Percentiles rank a stretch among this genome's conserved stretches.
These are phyloP conservation scores for Ophiostoma populinum DNA, from an alignment of 2,329 filamentous ascomycete species.

Conservation along the genomic window DNA sequence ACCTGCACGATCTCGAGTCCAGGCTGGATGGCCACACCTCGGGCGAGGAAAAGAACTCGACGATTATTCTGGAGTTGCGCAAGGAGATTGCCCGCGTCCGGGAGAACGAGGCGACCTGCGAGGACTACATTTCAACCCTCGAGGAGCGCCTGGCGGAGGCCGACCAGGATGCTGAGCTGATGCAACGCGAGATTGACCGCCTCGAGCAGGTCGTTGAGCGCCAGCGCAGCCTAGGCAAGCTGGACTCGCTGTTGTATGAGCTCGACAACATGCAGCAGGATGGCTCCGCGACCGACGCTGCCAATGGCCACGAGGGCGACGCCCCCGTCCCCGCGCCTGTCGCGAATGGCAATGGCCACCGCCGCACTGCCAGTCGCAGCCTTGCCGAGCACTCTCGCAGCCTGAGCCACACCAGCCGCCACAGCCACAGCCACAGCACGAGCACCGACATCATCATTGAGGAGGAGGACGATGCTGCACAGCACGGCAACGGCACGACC, in stretches of 20 bases:
- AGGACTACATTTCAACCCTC: constrained; percentile 93
- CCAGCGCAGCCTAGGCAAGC: constrained; percentile 82
- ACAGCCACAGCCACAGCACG: constrained; percentile 25
- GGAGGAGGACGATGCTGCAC: constrained; percentile 24
- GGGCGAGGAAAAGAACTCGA: constrained; percentile 82
- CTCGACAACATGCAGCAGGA: constrained; percentile 58
- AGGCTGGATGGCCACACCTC: constrained; percentile 81
- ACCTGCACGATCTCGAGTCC: constrained; percentile 77
- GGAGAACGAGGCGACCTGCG: constrained; percentile 77
- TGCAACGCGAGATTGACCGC: constrained; percentile 91
- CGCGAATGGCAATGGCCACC: constrained; percentile 25
- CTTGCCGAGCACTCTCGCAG: constrained; percentile 35
- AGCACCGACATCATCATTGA: constrained; percentile 35
- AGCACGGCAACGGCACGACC: not conserved
- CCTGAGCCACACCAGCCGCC: constrained; percentile 35
- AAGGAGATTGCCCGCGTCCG: constrained; percentile 79
- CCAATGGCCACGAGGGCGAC: not conserved
- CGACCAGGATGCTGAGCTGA: constrained; percentile 87
- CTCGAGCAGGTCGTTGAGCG: constrained; percentile 91
- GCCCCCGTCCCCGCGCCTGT: constrained; percentile 6
- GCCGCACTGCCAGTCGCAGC: constrained; percentile 23
- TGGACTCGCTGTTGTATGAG: constrained; percentile 83
- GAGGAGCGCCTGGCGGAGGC: constrained; percentile 91
- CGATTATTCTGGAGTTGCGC: constrained; percentile 69
- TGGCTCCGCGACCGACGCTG: not conserved